A percentile compares a stretch with the other conserved stretches of the same genome.
phyloP scores from a whole-genome alignment of 2,329 filamentous ascomycete species.

The Tolypocladium cylindrosporum region DNA sequence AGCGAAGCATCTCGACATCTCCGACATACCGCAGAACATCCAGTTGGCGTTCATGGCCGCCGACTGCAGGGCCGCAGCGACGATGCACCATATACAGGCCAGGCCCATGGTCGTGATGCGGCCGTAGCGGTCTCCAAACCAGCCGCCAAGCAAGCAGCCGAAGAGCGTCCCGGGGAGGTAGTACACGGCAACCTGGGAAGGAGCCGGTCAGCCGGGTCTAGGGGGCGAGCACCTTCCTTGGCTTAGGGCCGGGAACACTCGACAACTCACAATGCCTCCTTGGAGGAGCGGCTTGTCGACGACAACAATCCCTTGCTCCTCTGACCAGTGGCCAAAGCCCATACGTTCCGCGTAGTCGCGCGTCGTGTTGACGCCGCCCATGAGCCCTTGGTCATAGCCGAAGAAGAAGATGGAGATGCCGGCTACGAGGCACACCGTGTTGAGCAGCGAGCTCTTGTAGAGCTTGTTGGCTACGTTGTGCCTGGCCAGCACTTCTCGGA shows the following conservation, averaged over 20 bases:
- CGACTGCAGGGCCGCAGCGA: conserved; percentile 55
- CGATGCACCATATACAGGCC: conserved; percentile 45
- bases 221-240: neutral
- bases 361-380: conserved; percentile 57
- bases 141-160: conserved; percentile 54
- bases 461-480: conserved; percentile 36
- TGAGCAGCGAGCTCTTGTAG: conserved; percentile 45
- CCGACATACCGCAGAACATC: conserved; percentile 54
- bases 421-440: conserved; percentile 53
- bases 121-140: conserved; percentile 52
- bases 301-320: conserved; percentile 38
- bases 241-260: conserved; percentile 7
- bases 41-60: conserved; percentile 55
- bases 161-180: conserved; percentile 47
- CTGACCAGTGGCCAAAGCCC: conserved; percentile 51
- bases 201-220: neutral
- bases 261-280: conserved; percentile 15
- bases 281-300: conserved; percentile 38
- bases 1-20: neutral
- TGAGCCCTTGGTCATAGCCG: conserved; percentile 46
- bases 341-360: conserved; percentile 55
- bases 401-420: conserved; percentile 61
- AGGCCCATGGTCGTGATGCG: conserved; percentile 54
- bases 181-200: conserved; percentile 15
- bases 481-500: conserved; percentile 3